Evolutionary conservation across 768 basidiomycete species (phyloP), one percentile per base, ranked within the genome.

Genomic region (Pisolithus albus): DNA sequence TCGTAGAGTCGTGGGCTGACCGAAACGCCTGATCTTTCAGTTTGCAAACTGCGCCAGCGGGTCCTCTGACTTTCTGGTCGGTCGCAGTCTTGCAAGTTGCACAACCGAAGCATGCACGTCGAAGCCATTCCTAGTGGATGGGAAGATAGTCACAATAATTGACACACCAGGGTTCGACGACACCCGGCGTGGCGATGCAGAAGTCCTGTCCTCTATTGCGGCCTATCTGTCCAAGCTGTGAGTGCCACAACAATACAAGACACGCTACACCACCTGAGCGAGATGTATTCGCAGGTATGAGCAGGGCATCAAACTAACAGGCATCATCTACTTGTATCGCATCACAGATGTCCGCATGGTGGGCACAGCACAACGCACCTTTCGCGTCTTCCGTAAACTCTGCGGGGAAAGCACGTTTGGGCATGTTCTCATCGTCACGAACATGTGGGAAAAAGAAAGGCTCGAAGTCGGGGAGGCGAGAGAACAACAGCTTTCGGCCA

Each of bases 91-190:
- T 19, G 60, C 70, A 32, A 79, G 77, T 6, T 78, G 74, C 56
- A 80, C 78, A 0, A 61, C 56, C 32, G 60, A 58, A 4, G 70
- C 79, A 0, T 66, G 74, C 52, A 54, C 66, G 2, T 61, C 74
- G 1, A 49, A 64, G 8, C 63, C 73, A 2, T 75, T 79, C 58
- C 51, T 65, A 23, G 50, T 77, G 3, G 70, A 75, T 40, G 74
- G 72, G 2, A 61, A 62, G 10, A 53, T 47, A 26, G 65, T 80
- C 23, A 71, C 64, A 1, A 61, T 81, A 7, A 71, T 81, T 49
- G 79, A 81, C 56, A 80, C 78, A 0, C 78, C 78, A 1, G 78
- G 78, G 4, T 80, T 79, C 53, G 78, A 79, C 56, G 76, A 79
- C 54, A 73, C 76, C 0, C 41, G 21, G 45, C 66, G 63, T 49